Percentiles rank a stretch among this genome's conserved stretches.
Conservation (phyloP, 129 eudicot species). For the Logfia minima region DNA sequence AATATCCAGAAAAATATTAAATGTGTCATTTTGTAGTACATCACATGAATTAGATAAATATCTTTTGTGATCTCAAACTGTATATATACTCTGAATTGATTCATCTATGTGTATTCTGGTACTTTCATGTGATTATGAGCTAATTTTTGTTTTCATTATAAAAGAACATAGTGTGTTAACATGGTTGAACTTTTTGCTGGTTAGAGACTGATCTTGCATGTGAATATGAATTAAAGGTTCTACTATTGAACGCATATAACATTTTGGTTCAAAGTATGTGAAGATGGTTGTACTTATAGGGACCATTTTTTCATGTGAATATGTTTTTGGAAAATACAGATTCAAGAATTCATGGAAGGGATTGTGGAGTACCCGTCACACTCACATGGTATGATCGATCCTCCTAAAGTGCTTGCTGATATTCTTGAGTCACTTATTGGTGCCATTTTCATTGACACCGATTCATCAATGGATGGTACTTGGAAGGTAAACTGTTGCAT, state of each 20-base stretch:
- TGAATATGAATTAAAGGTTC: too few relatives aligned
- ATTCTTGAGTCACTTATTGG: slow-evolving; percentile 65
- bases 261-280: background rate
- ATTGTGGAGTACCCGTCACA: slow-evolving; percentile 46
- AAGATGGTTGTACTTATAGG: background rate
- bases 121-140: too few relatives aligned
- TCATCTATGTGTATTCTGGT: too few relatives aligned
- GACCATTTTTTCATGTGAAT: background rate
- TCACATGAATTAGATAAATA: background rate
- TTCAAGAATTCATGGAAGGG: slow-evolving; percentile 45
- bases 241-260: background rate
- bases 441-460: slow-evolving; percentile 52
- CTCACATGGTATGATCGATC: slow-evolving; percentile 54
- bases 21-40: background rate
- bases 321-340: slow-evolving; percentile 33
- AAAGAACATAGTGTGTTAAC: too few relatives aligned
- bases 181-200: background rate
- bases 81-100: too few relatives aligned
- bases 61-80: too few relatives aligned
- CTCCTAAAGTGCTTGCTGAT: slow-evolving; percentile 71
- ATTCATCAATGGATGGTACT: slow-evolving; percentile 35
- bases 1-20: background rate
- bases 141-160: too few relatives aligned
- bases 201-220: background rate
- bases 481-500: slow-evolving; percentile 47